Base-by-base conservation (phyloP, 2,329 filamentous ascomycete species). In the Cladophialophora carrionii region DNA sequence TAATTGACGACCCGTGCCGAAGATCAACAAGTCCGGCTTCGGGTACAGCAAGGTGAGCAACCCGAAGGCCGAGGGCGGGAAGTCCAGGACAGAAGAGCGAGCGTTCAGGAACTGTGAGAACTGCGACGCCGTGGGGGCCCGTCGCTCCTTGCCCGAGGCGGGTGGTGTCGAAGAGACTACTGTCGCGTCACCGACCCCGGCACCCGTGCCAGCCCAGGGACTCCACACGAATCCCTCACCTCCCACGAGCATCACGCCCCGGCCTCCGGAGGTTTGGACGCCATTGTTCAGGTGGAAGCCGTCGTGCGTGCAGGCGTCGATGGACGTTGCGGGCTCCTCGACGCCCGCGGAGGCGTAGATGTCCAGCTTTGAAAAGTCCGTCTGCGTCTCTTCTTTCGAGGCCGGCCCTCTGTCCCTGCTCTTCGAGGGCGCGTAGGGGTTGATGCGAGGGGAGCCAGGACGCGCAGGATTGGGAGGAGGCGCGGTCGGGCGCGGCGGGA, bases 281-380 rank as follows among this genome's bases (percentile, higher is more conserved):
- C 93, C 92, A 72, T 88, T 96, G 78, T 95, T 90, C 53, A 99
- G 82, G 69, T 90, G 87, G 77, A 99, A 99, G 1, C 95, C 95
- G 72, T 94, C 88, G 65, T 84, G 80, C 65, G 90, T 86, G 78
- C 91, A 96, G 5, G 90, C 87, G 72, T 97, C 92, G 53, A 99
- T 87, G 1, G 88, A 87, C 0, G 92, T 96, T 0, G 92, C 88
- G 0, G 95, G 95, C 4, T 86, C 82, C 0, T 94, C 95, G 3
- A 86, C 82, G 0, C 92, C 90, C 0, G 88, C 87, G 70, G 87
- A 87, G 48, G 86, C 88, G 4, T 98, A 83, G 6, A 99, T 88
- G 75, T 99, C 88, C 69, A 98, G 83, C 14, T 85, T 83, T 49
- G 79, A 81, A 71, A 98, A 92, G 78, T 95, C 89, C 2, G 88